A percentile compares a stretch with the other conserved stretches of the same genome.
These are phyloP conservation scores for Hyaloscypha variabilis DNA, from an alignment of 495 filamentous ascomycete genomes.

Conservation along the genomic window DNA sequence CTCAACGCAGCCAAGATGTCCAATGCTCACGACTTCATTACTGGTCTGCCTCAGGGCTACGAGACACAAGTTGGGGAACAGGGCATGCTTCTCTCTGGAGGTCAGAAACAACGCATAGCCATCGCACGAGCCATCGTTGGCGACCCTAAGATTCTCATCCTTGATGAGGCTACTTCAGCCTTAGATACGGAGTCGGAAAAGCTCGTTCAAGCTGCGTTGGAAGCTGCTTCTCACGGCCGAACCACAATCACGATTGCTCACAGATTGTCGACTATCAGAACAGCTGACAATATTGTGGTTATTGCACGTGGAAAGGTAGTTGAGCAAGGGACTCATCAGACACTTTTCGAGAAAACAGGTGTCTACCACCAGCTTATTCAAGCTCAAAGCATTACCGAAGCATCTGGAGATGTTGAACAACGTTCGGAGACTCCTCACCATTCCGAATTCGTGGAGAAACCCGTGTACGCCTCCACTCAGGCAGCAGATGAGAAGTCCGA, in stretches of 20 bases:
- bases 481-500: no score
- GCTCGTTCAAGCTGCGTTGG: constrained; percentile 48
- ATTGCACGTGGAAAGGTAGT: background rate
- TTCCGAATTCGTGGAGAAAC: no score
- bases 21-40: constrained; percentile 41
- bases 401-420: no score
- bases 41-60: constrained; percentile 54
- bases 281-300: constrained; percentile 52
- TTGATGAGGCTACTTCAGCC: constrained; percentile 56
- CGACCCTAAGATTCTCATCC: constrained; percentile 47
- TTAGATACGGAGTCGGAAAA: constrained; percentile 49
- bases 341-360: background rate
- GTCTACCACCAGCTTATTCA: no score
- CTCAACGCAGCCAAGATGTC: constrained; percentile 7
- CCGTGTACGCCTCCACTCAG: no score
- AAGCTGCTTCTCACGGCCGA: constrained; percentile 31
- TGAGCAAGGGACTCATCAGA: background rate
- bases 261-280: constrained; percentile 55
- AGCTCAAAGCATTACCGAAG: no score
- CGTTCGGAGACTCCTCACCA: no score
- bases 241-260: constrained; percentile 56
- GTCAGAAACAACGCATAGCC: constrained; percentile 64
- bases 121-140: constrained; percentile 54
- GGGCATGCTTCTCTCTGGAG: constrained; percentile 73
- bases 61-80: constrained; percentile 86